phyloP scores from a whole-genome alignment of 441 rosid genomes.

The Capsella rubella region DNA sequence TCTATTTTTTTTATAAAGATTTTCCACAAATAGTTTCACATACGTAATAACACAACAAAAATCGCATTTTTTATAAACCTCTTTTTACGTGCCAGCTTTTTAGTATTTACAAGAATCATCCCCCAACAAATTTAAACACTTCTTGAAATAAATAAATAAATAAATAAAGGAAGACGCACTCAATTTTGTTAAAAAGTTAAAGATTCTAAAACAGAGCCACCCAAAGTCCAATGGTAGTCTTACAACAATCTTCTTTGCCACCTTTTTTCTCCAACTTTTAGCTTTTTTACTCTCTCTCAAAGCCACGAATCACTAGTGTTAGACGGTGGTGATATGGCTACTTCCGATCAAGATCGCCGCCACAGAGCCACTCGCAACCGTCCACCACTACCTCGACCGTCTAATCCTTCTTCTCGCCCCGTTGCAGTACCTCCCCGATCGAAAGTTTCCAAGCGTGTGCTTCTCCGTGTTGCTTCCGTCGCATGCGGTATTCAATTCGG shows the following conservation, averaged over 20 bases:
- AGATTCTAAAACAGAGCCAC: conserved; percentile 15
- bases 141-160: background rate
- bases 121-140: background rate
- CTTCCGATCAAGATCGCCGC: conserved; percentile 40
- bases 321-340: conserved; percentile 22
- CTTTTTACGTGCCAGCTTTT: conserved; percentile 32
- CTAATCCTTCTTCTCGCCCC: conserved; percentile 25
- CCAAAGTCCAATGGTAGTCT: conserved; percentile 23
- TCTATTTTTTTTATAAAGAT: background rate
- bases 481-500: conserved; percentile 99
- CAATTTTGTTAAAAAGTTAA: background rate
- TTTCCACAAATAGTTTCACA: no score
- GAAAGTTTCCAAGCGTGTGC: conserved; percentile 66
- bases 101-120: conserved; percentile 1
- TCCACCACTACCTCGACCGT: conserved; percentile 24
- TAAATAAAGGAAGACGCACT: no score
- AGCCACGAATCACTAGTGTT: conserved; percentile 3
- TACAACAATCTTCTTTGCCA: conserved; percentile 17
- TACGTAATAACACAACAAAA: background rate
- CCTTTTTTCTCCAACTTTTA: conserved; percentile 28
- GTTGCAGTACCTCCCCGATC: conserved; percentile 31
- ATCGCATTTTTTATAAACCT: background rate
- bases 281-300: conserved; percentile 30
- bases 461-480: conserved; percentile 87
- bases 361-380: conserved; percentile 39